phyloP scores from a whole-genome alignment of 768 basidiomycete species.

The Hortiboletus campestris region DNA sequence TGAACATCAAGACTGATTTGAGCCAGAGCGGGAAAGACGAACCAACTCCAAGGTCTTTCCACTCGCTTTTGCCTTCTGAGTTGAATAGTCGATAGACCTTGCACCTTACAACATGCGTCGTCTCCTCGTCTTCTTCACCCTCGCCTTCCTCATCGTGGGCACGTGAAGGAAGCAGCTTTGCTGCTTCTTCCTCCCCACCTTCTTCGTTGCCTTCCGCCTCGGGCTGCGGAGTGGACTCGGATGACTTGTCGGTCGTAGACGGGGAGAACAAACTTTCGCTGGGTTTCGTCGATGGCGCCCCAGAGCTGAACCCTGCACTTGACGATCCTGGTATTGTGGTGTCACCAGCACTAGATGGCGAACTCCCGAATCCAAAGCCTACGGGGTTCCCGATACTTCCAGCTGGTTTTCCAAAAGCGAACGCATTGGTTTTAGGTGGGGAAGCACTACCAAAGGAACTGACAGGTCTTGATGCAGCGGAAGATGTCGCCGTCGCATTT shows the following conservation, averaged over 20 bases:
- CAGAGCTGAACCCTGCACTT: constrained; percentile 25
- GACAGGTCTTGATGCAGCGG: constrained; percentile 19
- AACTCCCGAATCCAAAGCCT: constrained; percentile 49
- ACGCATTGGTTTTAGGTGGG: constrained; percentile 22
- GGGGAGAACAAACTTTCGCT: constrained; percentile 28
- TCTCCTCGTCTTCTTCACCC: constrained; percentile 81
- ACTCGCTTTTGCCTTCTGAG: constrained; percentile 45
- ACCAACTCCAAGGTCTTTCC: constrained; percentile 73
- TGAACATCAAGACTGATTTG: neutral
- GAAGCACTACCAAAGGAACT: constrained; percentile 31
- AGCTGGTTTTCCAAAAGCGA: constrained; percentile 31
- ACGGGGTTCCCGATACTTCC: constrained; percentile 64
- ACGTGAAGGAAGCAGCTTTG: constrained; percentile 21
- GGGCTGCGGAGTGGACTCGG: constrained; percentile 31
- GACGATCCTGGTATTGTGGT: constrained; percentile 12
- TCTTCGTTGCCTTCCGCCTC: constrained; percentile 24
- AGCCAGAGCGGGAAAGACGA: constrained; percentile 23
- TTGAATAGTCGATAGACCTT: constrained; percentile 64
- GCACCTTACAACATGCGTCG: constrained; percentile 51
- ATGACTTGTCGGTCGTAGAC: constrained; percentile 26
- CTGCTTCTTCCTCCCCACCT: constrained; percentile 30
- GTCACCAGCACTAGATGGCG: constrained; percentile 21
- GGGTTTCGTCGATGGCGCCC: constrained; percentile 18
- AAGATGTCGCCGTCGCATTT: constrained; percentile 6
- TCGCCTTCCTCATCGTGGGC: constrained; percentile 69